A percentile compares a stretch with the other conserved stretches of the same genome.
Conservation (phyloP, 2,329 filamentous ascomycete genomes). For the Metarhizium album region DNA sequence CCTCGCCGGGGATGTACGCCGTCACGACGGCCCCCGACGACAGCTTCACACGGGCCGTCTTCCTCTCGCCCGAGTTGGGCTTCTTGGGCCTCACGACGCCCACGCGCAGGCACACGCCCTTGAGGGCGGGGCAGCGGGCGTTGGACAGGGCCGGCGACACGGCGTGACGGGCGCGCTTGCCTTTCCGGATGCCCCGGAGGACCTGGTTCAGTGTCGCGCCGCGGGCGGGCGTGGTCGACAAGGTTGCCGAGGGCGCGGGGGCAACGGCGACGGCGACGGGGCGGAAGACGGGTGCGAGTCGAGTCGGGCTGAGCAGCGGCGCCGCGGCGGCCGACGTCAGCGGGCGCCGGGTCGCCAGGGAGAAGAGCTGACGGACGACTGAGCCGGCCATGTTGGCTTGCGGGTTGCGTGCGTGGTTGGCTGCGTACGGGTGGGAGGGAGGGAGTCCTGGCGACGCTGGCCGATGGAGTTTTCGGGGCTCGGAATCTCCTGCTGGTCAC, state of each 20-base stretch:
- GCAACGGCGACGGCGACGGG: conserved; percentile 16
- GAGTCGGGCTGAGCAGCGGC: conserved; percentile 7
- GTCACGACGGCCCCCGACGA: conserved; percentile 81
- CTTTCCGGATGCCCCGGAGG: conserved; percentile 63
- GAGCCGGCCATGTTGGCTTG: conserved; percentile 25
- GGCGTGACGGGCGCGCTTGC: conserved; percentile 72
- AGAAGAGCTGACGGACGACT: conserved; percentile 25
- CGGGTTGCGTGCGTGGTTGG: background rate
- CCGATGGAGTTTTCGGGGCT: background rate
- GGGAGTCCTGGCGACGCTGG: background rate
- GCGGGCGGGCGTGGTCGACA: conserved; percentile 46
- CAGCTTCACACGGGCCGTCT: conserved; percentile 84
- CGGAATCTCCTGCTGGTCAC: too few relatives aligned
- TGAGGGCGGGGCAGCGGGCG: conserved; percentile 65
- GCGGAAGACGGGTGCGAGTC: background rate
- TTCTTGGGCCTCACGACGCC: conserved; percentile 95
- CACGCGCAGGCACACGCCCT: conserved; percentile 92
- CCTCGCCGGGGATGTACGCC: conserved; percentile 93
- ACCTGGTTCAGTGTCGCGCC: conserved; percentile 65
- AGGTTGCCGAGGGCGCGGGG: conserved; percentile 25
- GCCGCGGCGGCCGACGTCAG: conserved; percentile 11
- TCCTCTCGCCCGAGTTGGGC: conserved; percentile 94
- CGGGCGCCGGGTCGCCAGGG: conserved; percentile 19
- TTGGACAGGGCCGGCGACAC: conserved; percentile 73
- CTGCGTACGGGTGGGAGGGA: background rate